Evolutionary conservation across 106 monocot genomes (phyloP).

Genomic region (Gastrodia elata): DNA sequence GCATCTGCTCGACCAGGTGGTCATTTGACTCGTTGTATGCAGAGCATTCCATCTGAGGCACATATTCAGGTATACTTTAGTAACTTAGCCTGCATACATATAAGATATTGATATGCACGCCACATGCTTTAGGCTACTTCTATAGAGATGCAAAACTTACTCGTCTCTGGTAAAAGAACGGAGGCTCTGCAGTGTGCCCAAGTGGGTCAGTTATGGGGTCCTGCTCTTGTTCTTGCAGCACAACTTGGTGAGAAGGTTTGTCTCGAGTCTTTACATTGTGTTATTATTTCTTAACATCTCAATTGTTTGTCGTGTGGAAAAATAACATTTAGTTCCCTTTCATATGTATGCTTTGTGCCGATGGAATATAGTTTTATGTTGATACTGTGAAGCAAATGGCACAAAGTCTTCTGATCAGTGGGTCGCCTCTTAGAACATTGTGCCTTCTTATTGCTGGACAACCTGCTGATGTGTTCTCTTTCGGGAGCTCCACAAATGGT

Average conservation of each 20-base stretch:
- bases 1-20: conserved; percentile 48
- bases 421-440: conserved; percentile 85
- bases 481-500: conserved; percentile 14
- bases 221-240: conserved; percentile 89
- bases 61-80: conserved; percentile 49
- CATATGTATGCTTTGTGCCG: background rate
- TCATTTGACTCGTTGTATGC: conserved; percentile 39
- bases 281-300: background rate
- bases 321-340: background rate
- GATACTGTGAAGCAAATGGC: conserved; percentile 97
- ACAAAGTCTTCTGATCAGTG: conserved; percentile 52
- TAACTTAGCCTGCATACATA: background rate
- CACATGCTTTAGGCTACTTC: conserved; percentile 47
- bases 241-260: conserved; percentile 87
- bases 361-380: conserved; percentile 65
- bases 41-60: conserved; percentile 69
- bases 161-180: conserved; percentile 87
- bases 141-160: conserved; percentile 68
- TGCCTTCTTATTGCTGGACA: conserved; percentile 90
- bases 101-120: background rate
- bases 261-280: conserved; percentile 4
- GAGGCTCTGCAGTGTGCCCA: conserved; percentile 85
- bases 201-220: conserved; percentile 91
- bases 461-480: conserved; percentile 85
- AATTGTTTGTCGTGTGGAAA: background rate